Conservation (phyloP, 306 rosid genomes). For the Prunus mira region DNA sequence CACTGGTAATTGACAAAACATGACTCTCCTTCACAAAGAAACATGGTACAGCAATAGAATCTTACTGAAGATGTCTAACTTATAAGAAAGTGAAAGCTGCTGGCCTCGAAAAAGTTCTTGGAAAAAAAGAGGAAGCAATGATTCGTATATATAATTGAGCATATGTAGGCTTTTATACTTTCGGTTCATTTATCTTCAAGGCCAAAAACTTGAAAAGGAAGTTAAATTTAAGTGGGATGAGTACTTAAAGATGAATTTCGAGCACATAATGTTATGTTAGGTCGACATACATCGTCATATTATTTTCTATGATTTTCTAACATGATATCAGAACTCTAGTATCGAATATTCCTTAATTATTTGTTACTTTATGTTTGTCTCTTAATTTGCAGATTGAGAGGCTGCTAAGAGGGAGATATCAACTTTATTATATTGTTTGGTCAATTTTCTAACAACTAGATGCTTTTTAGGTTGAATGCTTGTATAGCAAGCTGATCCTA, state of each 20-base stretch:
- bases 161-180: background rate
- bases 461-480: too few species aligned
- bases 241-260: background rate
- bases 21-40: background rate
- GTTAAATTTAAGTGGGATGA: background rate
- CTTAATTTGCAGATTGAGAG: background rate
- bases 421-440: too few species aligned
- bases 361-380: background rate
- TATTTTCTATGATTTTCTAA: too few species aligned
- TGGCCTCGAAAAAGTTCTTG: background rate
- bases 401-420: too few species aligned
- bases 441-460: too few species aligned
- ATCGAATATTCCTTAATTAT: background rate
- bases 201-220: background rate
- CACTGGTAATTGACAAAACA: background rate
- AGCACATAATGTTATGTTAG: background rate
- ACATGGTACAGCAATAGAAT: slow-evolving; percentile 2
- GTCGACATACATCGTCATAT: too few species aligned
- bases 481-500: too few species aligned
- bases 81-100: background rate
- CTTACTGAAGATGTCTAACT: background rate
- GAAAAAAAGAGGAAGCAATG: background rate
- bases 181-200: background rate
- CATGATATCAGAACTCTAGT: background rate
- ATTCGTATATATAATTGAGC: background rate